Base-by-base conservation (phyloP, 495 filamentous ascomycete species). In the Hypoxylon rickii region DNA sequence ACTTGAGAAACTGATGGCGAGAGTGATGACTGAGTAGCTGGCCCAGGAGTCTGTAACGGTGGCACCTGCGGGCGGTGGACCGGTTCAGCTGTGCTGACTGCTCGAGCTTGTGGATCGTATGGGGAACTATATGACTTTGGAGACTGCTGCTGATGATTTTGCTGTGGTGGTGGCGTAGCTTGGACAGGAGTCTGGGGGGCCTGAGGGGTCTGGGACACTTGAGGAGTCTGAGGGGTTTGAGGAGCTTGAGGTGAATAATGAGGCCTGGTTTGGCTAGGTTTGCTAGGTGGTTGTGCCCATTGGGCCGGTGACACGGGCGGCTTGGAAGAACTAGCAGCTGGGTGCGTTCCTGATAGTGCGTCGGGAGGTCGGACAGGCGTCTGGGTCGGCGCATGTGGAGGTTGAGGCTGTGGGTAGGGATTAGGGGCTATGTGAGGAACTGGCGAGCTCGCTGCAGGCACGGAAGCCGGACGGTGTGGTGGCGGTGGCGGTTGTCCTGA, bases 81-180 rank as follows among this genome's bases (percentile, higher is more conserved):
- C 3, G 48, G 22, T 51, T 66, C 57, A 10, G 39, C 22, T 41
- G 52, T 49, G 40, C 68, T 64, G 0, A 67, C 63, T 47, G 70
- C 54, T 22, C 59, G 64, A 5, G 75, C 61, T 17, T 74, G 72
- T 29, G 72, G 77, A 36, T 63, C 45, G 4, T 75, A 71, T 11
- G 71, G 68, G n/a, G 76, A 75, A 51, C 51, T 73, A 42, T 76
- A 77, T 0, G 24, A 51, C 38, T 58, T 64, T 3, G 61, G 61
- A 20, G 61, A 55, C 17, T 66, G 62, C 32, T 70, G 67, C 6
- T 61, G 55, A 54, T 65, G 68, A 15, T 50, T 51, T 45, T 67
- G 73, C 17, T 72, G 50, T 17, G 63, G 44, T 4, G 64, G 67
- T 55, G 67, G 68, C 18, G 63, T 49, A 36, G 53, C 31, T 48